Evolutionary conservation across 176 grass and related monocot species (phyloP).

Genomic region (Bothriochloa decipiens): DNA sequence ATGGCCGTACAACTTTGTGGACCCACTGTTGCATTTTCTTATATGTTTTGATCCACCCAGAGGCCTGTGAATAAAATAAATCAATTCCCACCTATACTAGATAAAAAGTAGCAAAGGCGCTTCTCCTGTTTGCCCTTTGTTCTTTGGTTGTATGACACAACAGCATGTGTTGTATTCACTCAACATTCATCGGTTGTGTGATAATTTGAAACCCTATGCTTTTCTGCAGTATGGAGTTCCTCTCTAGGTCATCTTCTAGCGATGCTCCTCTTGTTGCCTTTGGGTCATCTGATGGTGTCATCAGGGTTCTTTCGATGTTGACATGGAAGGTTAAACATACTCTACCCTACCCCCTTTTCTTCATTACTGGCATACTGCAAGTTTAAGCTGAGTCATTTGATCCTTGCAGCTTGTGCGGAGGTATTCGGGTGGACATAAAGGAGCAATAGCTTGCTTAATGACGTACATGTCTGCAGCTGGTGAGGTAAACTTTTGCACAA

Average conservation of each 20-base stretch:
- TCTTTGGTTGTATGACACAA: not conserved
- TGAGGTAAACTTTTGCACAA: conserved; percentile 60
- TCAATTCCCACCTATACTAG: no score
- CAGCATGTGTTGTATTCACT: conserved; percentile 8
- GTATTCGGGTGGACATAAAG: conserved; percentile 99
- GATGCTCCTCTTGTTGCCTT: conserved; percentile 99
- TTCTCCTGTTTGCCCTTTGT: no score
- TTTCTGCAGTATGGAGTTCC: conserved; percentile 95
- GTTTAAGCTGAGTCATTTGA: conserved; percentile 37
- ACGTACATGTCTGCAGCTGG: conserved; percentile 88
- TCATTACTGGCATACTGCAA: conserved; percentile 15
- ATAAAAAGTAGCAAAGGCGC: no score
- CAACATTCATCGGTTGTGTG: conserved; percentile 23
- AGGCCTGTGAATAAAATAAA: no score
- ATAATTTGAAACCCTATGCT: conserved; percentile 24
- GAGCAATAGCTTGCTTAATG: conserved; percentile 94
- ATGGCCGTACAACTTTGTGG: no score
- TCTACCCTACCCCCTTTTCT: conserved; percentile 5
- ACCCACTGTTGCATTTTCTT: no score
- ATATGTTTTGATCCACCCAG: no score
- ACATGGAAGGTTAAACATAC: conserved; percentile 88
- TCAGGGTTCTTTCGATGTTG: conserved; percentile 99
- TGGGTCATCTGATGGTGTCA: conserved; percentile 92
- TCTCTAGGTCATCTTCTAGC: conserved; percentile 77
- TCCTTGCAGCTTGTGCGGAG: conserved; percentile 84